These are phyloP conservation scores for Fusarium sororula DNA, from an alignment of 2,329 filamentous ascomycete species.

Conservation along the genomic window DNA sequence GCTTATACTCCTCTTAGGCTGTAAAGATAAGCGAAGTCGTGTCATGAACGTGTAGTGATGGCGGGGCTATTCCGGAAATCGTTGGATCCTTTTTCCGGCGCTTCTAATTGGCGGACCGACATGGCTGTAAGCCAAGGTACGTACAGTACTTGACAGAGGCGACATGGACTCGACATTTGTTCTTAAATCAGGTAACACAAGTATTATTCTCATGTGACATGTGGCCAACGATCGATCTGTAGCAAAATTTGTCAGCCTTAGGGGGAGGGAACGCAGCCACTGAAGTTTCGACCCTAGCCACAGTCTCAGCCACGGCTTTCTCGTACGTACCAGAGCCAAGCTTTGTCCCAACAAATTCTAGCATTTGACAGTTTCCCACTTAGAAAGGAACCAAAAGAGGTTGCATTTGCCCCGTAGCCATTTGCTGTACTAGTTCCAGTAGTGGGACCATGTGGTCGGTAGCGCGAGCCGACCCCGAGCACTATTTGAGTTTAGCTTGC, in stretches of 20 bases:
- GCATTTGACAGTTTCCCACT: background rate
- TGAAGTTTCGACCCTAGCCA: background rate
- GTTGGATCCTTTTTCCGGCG: background rate
- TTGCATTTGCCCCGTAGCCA: background rate
- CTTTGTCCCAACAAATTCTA: background rate
- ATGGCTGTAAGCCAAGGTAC: background rate
- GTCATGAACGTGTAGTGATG: background rate
- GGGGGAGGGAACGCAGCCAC: background rate
- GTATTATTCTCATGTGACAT: background rate
- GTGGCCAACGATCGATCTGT: accelerated
- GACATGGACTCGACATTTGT: background rate
- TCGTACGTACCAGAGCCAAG: background rate
- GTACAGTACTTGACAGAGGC: background rate
- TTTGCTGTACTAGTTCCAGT: background rate
- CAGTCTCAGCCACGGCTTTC: background rate
- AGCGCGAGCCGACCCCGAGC: background rate
- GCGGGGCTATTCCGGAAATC: background rate
- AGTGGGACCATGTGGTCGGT: background rate
- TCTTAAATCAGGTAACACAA: background rate
- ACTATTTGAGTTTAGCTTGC: slow-evolving; percentile 1
- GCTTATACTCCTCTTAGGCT: background rate
- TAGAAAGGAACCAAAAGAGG: background rate
- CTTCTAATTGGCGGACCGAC: background rate
- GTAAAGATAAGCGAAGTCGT: background rate
- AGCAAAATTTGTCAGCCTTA: too few species aligned